Evolutionary conservation across 1,284 basidiomycete genomes (phyloP).

Genomic region (Phenoliferia sp.): DNA sequence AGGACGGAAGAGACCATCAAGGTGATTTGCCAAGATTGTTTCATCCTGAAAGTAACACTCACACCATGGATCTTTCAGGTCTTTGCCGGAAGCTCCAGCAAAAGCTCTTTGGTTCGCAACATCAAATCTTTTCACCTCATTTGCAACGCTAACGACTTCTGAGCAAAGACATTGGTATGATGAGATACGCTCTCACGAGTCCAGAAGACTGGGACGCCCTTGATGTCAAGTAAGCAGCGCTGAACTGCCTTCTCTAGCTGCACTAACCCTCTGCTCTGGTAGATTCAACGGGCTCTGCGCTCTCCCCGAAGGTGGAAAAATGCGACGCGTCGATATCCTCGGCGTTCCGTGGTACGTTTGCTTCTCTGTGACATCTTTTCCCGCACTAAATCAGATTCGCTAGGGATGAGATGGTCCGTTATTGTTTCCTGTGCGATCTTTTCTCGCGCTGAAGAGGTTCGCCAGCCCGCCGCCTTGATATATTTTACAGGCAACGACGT

Average conservation of each 20-base stretch:
- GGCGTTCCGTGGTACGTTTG: slow-evolving; percentile 8
- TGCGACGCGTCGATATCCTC: slow-evolving; percentile 66
- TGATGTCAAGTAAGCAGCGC: slow-evolving; percentile 63
- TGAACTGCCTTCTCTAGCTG: neutral
- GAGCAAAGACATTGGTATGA: slow-evolving; percentile 51
- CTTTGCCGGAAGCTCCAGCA: slow-evolving; percentile 10
- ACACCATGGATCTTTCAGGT: too few species aligned
- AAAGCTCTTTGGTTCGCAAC: neutral
- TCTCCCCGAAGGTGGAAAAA: slow-evolving; percentile 41
- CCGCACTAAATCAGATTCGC: neutral
- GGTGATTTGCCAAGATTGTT: slow-evolving; percentile 49
- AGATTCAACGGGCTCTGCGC: slow-evolving; percentile 58
- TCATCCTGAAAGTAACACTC: too few species aligned
- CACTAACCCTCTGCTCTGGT: neutral
- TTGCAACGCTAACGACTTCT: neutral
- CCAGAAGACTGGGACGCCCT: slow-evolving; percentile 62
- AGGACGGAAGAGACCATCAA: slow-evolving; percentile 65
- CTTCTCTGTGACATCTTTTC: too few species aligned
- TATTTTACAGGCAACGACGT: slow-evolving; percentile 70
- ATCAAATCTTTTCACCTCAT: neutral
- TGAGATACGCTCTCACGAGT: slow-evolving; percentile 63
- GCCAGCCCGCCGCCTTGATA: slow-evolving; percentile 75
- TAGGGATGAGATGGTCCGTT: neutral
- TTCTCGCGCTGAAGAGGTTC: slow-evolving; percentile 52
- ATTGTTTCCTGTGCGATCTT: slow-evolving; percentile 50